Conservation (phyloP, 1,139 yeast genomes). For the Suhomyces terraborum region DNA sequence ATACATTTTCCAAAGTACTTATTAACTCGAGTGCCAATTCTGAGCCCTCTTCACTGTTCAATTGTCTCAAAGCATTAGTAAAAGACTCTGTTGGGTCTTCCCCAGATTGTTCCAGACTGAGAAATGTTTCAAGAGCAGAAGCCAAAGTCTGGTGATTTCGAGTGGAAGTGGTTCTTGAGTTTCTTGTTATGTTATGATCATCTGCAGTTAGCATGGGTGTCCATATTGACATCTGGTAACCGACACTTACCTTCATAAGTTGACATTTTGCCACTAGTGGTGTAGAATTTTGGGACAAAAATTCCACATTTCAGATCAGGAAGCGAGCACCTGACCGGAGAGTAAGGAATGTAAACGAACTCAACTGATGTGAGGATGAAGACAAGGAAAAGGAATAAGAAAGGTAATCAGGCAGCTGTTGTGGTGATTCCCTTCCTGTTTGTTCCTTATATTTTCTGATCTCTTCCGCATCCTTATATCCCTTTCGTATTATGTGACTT, state of each 20-base stretch:
- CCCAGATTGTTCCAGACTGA: constrained; percentile 20
- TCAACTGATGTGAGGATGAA: too few species aligned
- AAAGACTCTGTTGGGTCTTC: constrained; percentile 23
- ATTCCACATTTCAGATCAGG: background rate
- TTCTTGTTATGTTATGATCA: constrained; percentile 33
- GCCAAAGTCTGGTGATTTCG: constrained; percentile 36
- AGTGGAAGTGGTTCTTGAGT: constrained; percentile 17
- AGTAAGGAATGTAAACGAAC: background rate
- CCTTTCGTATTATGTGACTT: too few species aligned
- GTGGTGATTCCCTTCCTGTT: too few species aligned
- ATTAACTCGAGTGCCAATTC: constrained; percentile 32
- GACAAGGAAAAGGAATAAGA: too few species aligned
- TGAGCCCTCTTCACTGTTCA: constrained; percentile 37
- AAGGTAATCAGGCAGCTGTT: too few species aligned
- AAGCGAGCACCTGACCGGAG: background rate
- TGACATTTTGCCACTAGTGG: constrained; percentile 14
- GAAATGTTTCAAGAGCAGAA: constrained; percentile 38
- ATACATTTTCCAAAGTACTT: constrained; percentile 25
- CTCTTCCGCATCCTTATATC: too few species aligned
- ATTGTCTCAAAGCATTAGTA: constrained; percentile 33
- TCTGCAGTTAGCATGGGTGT: constrained; percentile 39
- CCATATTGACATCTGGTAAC: too few species aligned
- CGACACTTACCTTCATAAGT: constrained; percentile 46
- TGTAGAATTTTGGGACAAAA: background rate
- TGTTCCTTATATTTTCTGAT: too few species aligned